Conservation (phyloP, 2,329 filamentous ascomycete genomes). For the Pseudocercospora macadamiae region DNA sequence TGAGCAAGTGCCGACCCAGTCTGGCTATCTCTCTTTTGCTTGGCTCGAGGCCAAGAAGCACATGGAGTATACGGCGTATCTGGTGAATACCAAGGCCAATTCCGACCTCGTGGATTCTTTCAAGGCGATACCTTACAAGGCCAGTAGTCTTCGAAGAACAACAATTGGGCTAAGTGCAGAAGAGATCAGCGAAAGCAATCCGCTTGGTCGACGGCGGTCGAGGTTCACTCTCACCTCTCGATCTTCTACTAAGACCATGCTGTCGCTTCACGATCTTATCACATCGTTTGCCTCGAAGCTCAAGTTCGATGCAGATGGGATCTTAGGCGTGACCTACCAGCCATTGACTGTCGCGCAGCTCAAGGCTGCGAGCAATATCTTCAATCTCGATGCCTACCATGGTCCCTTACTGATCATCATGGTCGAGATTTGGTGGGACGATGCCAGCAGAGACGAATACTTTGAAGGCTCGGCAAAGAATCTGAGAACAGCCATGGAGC, state of each 20-base stretch:
- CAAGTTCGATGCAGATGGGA: slow-evolving; percentile 16
- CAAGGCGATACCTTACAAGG: slow-evolving; percentile 19
- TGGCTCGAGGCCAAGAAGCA: slow-evolving; percentile 22
- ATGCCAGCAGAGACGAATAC: slow-evolving; percentile 14
- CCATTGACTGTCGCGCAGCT: slow-evolving; percentile 28
- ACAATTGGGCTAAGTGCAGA: slow-evolving; percentile 22
- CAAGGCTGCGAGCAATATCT: slow-evolving; percentile 26
- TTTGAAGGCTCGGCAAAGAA: slow-evolving; percentile 15
- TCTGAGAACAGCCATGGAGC: slow-evolving; percentile 13
- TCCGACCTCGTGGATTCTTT: slow-evolving; percentile 18
- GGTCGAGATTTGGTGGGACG: slow-evolving; percentile 25
- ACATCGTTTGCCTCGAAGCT: slow-evolving; percentile 11
- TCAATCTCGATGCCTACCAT: slow-evolving; percentile 15
- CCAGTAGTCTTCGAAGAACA: slow-evolving; percentile 19
- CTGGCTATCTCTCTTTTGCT: slow-evolving; percentile 27
- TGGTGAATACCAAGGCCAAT: slow-evolving; percentile 27
- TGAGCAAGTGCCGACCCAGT: slow-evolving; percentile 13
- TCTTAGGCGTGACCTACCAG: slow-evolving; percentile 23
- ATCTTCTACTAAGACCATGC: slow-evolving; percentile 17
- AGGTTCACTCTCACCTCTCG: slow-evolving; percentile 28
- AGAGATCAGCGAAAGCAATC: slow-evolving; percentile 21
- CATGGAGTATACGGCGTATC: slow-evolving; percentile 21
- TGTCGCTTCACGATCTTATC: slow-evolving; percentile 21
- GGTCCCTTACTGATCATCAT: slow-evolving; percentile 25
- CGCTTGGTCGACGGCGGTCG: slow-evolving; percentile 20